A percentile compares a stretch with the other conserved stretches of the same genome.
Evolutionary conservation across 2,329 filamentous ascomycete genomes (phyloP).

Genomic region (Fusarium burgessii): DNA sequence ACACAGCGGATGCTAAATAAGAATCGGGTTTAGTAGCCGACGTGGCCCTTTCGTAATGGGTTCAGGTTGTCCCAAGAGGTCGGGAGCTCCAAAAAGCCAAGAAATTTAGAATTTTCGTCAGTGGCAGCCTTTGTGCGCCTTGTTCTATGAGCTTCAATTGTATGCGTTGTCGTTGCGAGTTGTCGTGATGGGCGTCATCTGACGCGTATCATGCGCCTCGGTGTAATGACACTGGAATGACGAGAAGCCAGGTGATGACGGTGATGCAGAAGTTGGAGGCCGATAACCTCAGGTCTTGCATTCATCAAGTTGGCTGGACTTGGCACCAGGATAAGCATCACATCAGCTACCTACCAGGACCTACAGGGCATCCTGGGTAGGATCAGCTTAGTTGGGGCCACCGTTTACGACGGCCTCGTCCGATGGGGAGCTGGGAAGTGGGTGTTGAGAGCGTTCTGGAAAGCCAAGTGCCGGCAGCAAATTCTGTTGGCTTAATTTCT

Average conservation of each 20-base stretch:
- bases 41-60: conserved; percentile 39
- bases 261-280: conserved; percentile 2
- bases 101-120: conserved; percentile 22
- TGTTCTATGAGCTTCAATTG: neutral
- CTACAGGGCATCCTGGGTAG: conserved; percentile 15
- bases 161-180: conserved; percentile 6
- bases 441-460: conserved; percentile 19
- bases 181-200: conserved; percentile 27
- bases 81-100: conserved; percentile 35
- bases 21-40: conserved; percentile 42
- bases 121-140: conserved; percentile 2
- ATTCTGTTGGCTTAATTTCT: conserved; percentile 31
- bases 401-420: conserved; percentile 8
- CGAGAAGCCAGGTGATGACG: conserved; percentile 9
- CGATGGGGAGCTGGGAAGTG: conserved; percentile 3
- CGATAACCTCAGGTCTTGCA: conserved; percentile 20
- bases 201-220: conserved; percentile 23
- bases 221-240: conserved; percentile 37
- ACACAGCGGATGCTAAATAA: conserved; percentile 39
- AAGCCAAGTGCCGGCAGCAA: conserved; percentile 23
- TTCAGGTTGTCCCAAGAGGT: conserved; percentile 29
- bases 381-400: conserved; percentile 9
- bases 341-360: neutral
- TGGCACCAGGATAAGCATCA: conserved; percentile 13
- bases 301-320: conserved; percentile 26